These are phyloP conservation scores for Ambrosia hybrid DNA, from an alignment of 140 eudicot genomes.

Conservation along the genomic window DNA sequence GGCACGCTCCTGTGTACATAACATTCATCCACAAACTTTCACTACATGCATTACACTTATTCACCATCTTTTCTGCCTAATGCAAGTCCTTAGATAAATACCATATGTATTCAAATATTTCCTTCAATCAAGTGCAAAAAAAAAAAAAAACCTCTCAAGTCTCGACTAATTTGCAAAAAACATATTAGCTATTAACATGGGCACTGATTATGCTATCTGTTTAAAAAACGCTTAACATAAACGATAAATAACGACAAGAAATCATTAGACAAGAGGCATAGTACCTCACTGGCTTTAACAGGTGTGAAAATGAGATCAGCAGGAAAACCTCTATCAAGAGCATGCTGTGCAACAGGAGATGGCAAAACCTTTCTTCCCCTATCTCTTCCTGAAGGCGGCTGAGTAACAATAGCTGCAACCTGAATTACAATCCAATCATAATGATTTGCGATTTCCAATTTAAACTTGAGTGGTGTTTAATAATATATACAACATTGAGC, in stretches of 20 bases:
- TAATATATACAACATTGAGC: not conserved
- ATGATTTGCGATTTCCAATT: not conserved
- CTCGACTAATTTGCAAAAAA: not conserved
- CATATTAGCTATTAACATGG: not conserved
- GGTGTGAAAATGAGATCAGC: slow-evolving; percentile 84
- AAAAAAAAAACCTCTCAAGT: no score
- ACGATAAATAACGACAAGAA: not conserved
- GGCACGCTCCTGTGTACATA: no score
- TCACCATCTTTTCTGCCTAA: not conserved
- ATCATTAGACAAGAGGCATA: slow-evolving; percentile 1
- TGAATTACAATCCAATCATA: slow-evolving; percentile 17
- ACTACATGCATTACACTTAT: not conserved
- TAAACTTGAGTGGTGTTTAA: not conserved
- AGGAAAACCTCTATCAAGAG: slow-evolving; percentile 85
- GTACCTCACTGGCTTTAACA: slow-evolving; percentile 76
- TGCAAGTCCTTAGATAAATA: no score
- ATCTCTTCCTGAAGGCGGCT: slow-evolving; percentile 85
- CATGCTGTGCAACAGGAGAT: slow-evolving; percentile 93
- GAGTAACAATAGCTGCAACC: slow-evolving; percentile 95
- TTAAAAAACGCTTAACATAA: not conserved
- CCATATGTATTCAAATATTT: no score
- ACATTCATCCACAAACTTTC: no score
- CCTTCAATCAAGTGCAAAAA: no score
- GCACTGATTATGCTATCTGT: slow-evolving; percentile 8
- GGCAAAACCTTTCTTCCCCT: slow-evolving; percentile 87